Percentiles rank a stretch among this genome's conserved stretches.
Evolutionary conservation across 73 alveolate genomes (phyloP).

Genomic region (Symbiodinium pilosum): DNA sequence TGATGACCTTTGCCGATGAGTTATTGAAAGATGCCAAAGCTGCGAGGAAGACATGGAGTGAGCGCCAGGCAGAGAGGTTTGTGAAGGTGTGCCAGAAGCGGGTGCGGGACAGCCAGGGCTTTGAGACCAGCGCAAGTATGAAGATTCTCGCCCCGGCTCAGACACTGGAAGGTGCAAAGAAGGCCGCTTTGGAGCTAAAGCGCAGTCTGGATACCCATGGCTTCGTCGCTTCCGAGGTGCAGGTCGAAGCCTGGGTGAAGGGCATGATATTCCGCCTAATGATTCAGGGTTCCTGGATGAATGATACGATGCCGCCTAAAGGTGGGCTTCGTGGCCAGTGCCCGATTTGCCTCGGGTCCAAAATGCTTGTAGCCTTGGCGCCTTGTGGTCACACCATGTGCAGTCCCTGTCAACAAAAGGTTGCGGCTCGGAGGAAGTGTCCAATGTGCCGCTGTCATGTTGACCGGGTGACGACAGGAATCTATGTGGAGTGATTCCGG

Average conservation of each 20-base stretch:
- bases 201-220: constrained; percentile 9
- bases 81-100: constrained; percentile 3
- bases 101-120: constrained; percentile 15
- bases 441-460: not conserved
- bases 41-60: constrained; percentile 4
- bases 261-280: not conserved
- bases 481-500: not conserved
- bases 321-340: not conserved
- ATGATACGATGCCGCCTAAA: not conserved
- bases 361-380: not conserved
- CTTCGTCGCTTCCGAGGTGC: not conserved
- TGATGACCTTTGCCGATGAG: not conserved
- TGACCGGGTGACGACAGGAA: not conserved
- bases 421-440: not conserved
- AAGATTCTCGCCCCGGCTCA: not conserved
- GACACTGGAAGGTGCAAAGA: not conserved
- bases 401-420: not conserved
- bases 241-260: not conserved
- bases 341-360: not conserved
- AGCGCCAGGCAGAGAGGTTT: not conserved
- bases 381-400: constrained; percentile 18
- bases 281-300: not conserved
- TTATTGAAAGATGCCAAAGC: not conserved
- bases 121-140: not conserved
- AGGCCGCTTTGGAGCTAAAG: not conserved